A percentile compares a stretch with the other conserved stretches of the same genome.
phyloP scores from a whole-genome alignment of 371 early-diverging fungal species.

The Syncephalastrum racemosum region DNA sequence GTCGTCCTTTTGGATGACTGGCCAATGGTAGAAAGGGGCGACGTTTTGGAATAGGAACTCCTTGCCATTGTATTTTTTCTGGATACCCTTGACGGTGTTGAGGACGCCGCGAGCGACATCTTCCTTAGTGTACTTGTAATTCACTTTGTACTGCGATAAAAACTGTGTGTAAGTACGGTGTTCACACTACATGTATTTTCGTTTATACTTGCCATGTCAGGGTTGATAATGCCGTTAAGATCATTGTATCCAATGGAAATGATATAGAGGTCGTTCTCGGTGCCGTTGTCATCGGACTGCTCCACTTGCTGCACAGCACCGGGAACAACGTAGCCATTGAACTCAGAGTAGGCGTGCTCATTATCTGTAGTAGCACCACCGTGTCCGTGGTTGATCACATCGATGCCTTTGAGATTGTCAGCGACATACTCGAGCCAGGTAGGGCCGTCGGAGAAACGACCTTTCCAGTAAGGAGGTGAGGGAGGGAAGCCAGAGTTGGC shows the following conservation, averaged over 20 bases:
- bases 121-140: slow-evolving; percentile 11
- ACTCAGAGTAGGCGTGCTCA: slow-evolving; percentile 12
- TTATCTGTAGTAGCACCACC: slow-evolving; percentile 60
- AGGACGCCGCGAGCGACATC: slow-evolving; percentile 16
- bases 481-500: slow-evolving; percentile 20
- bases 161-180: too few relatives aligned
- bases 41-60: slow-evolving; percentile 15
- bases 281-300: slow-evolving; percentile 10
- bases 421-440: slow-evolving; percentile 56
- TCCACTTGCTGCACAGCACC: slow-evolving; percentile 22
- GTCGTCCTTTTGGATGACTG: slow-evolving; percentile 12
- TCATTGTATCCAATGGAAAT: slow-evolving; percentile 30
- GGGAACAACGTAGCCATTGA: slow-evolving; percentile 20
- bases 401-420: slow-evolving; percentile 20
- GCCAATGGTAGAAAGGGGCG: slow-evolving; percentile 23
- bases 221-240: slow-evolving; percentile 23
- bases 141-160: slow-evolving; percentile 14
- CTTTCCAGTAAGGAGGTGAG: slow-evolving; percentile 41
- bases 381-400: slow-evolving; percentile 46
- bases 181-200: too few relatives aligned
- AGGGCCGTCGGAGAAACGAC: slow-evolving; percentile 56
- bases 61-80: slow-evolving; percentile 19
- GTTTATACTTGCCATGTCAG: neutral
- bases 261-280: slow-evolving; percentile 16
- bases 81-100: slow-evolving; percentile 10